phyloP scores from a whole-genome alignment of 2,329 filamentous ascomycete genomes.

The Botrytis squamosa region DNA sequence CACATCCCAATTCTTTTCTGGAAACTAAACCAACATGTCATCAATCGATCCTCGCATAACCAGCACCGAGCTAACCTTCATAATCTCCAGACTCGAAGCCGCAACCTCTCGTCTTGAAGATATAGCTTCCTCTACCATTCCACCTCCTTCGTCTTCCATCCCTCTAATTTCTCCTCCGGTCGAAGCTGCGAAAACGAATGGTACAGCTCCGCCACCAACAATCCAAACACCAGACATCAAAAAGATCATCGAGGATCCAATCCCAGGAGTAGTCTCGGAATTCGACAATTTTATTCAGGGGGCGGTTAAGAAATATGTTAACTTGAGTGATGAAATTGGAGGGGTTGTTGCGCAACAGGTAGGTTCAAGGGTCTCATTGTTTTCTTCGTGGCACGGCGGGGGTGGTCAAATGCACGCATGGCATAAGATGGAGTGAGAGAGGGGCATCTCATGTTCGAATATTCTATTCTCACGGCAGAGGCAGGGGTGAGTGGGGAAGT shows the following conservation, averaged over 20 bases:
- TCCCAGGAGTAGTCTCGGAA: constrained; percentile 79
- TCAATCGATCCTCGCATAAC: constrained; percentile 32
- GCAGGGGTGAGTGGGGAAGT: not conserved
- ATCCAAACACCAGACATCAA: not conserved
- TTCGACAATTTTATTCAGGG: constrained; percentile 77
- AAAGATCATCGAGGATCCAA: constrained; percentile 47
- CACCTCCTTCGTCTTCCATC: constrained; percentile 43
- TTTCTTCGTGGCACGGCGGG: not conserved
- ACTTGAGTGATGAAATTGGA: constrained; percentile 74
- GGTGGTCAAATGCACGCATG: not conserved
- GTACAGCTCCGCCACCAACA: constrained; percentile 37
- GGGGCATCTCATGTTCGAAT: not conserved
- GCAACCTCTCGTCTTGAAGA: constrained; percentile 95
- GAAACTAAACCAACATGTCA: constrained; percentile 28
- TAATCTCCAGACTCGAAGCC: constrained; percentile 78
- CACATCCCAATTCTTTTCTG: constrained; percentile 1
- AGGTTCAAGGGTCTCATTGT: constrained; percentile 32
- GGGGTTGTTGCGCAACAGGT: constrained; percentile 79
- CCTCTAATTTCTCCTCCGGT: constrained; percentile 29
- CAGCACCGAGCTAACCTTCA: constrained; percentile 34
- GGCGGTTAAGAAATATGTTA: constrained; percentile 75
- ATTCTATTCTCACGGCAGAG: not conserved
- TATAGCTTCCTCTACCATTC: constrained; percentile 76
- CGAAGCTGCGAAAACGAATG: constrained; percentile 47
- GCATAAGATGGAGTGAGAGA: not conserved